Conservation (phyloP, 495 filamentous ascomycete species). For the Thozetella sp. region DNA sequence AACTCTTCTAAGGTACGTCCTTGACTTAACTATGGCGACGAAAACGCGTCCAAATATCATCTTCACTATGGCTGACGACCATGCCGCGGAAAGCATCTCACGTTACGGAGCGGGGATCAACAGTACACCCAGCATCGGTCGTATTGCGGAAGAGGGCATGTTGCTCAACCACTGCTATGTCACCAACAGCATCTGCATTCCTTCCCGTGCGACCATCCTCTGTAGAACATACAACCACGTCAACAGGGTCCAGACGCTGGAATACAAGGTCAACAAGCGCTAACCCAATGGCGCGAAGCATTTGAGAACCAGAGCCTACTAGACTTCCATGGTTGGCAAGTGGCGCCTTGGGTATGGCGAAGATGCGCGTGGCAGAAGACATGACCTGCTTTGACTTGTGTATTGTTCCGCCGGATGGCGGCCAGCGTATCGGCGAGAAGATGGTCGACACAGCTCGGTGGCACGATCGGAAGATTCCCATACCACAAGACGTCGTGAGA, state of each 20-base stretch:
- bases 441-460: constrained; percentile 20
- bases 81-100: constrained; percentile 43
- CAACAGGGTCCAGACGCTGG: constrained; percentile 42
- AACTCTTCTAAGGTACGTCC: no score
- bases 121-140: constrained; percentile 42
- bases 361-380: constrained; percentile 43
- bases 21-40: constrained; percentile 9
- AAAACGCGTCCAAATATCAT: constrained; percentile 35
- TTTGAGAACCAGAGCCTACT: constrained; percentile 37
- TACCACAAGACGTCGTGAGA: constrained; percentile 23
- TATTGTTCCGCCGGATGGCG: constrained; percentile 42
- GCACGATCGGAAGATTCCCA: constrained; percentile 34
- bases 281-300: constrained; percentile 44
- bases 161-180: constrained; percentile 49
- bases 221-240: constrained; percentile 48
- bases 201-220: constrained; percentile 39
- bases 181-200: constrained; percentile 47
- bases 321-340: constrained; percentile 45
- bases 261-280: constrained; percentile 40
- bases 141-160: constrained; percentile 43
- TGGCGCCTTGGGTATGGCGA: constrained; percentile 47
- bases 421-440: constrained; percentile 26
- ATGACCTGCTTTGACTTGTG: constrained; percentile 43
- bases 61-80: constrained; percentile 51
- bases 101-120: constrained; percentile 44